Percentiles rank a stretch among this genome's conserved stretches.
phyloP scores from a whole-genome alignment of 1,139 yeast genomes.

The Kodamaea plutei region DNA sequence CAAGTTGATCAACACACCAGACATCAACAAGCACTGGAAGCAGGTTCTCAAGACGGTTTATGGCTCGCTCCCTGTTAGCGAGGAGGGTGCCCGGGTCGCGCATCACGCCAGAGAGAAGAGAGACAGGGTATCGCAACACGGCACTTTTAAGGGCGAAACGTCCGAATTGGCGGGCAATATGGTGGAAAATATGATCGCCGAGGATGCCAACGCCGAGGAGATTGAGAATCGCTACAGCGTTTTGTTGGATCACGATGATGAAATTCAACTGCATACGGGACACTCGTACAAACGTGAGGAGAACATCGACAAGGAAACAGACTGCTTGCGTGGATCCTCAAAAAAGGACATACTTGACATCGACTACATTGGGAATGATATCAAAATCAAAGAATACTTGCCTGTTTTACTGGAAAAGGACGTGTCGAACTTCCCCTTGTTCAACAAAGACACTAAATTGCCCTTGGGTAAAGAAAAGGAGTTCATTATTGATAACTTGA shows the following conservation, averaged over 20 bases:
- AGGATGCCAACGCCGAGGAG: constrained; percentile 11
- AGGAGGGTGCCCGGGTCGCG: constrained; percentile 32
- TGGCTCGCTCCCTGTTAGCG: constrained; percentile 30
- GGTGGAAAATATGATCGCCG: constrained; percentile 38
- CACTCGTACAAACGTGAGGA: constrained; percentile 10
- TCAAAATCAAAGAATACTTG: constrained; percentile 17
- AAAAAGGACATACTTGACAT: constrained; percentile 17
- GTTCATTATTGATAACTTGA: constrained; percentile 47
- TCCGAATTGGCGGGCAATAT: constrained; percentile 35
- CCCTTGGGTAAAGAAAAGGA: constrained; percentile 40
- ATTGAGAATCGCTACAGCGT: too few relatives aligned
- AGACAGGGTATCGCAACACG: constrained; percentile 25
- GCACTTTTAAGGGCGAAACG: constrained; percentile 42
- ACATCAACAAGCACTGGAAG: constrained; percentile 30
- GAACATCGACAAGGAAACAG: too few relatives aligned
- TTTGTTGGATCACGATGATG: too few relatives aligned
- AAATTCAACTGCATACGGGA: too few relatives aligned
- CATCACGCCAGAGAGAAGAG: constrained; percentile 30
- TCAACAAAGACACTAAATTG: constrained; percentile 25
- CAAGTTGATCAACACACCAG: constrained; percentile 24
- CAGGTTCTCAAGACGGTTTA: constrained; percentile 32
- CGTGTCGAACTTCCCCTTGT: constrained; percentile 25
- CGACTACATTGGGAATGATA: constrained; percentile 26
- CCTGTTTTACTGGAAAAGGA: constrained; percentile 18
- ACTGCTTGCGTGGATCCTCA: too few relatives aligned